Percentiles rank a stretch among this genome's conserved stretches.
Conservation (phyloP, 1,284 basidiomycete species). For the Ceratobasidium sp. region DNA sequence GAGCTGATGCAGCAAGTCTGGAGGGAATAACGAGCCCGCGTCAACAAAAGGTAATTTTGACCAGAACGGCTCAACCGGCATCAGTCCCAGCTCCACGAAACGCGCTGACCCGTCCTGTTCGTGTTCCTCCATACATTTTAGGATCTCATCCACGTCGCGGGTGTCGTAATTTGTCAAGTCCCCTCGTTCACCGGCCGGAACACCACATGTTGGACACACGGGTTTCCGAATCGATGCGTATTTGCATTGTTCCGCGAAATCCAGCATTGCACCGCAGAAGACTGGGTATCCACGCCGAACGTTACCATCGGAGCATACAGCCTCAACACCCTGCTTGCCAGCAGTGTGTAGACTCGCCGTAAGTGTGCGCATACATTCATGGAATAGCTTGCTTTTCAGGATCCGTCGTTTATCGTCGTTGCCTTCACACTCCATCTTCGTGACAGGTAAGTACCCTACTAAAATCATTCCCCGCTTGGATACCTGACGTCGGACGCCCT, state of each 20-base stretch:
- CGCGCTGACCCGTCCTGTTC: background rate
- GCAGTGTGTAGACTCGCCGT: background rate
- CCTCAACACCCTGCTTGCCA: background rate
- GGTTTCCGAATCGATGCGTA: constrained; percentile 6
- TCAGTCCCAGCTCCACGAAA: background rate
- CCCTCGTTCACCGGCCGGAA: background rate
- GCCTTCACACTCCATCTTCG: constrained; percentile 10
- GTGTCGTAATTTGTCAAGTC: background rate
- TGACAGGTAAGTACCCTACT: constrained; percentile 42
- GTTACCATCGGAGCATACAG: constrained; percentile 32
- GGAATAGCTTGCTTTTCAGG: constrained; percentile 16
- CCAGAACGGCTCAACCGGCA: constrained; percentile 1
- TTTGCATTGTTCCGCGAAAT: constrained; percentile 38
- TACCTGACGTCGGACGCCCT: constrained; percentile 27
- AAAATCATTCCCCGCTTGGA: constrained; percentile 39
- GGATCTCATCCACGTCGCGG: background rate
- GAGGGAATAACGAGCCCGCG: constrained; percentile 52
- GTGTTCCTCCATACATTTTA: background rate
- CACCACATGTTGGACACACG: constrained; percentile 15
- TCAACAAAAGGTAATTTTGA: constrained; percentile 50
- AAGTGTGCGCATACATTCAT: constrained; percentile 17
- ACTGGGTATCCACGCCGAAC: constrained; percentile 52
- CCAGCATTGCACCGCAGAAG: constrained; percentile 57
- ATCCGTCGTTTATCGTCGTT: background rate
- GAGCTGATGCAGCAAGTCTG: constrained; percentile 56